Evolutionary conservation across 768 basidiomycete genomes (phyloP).

Genomic region (Lentinula sp.): DNA sequence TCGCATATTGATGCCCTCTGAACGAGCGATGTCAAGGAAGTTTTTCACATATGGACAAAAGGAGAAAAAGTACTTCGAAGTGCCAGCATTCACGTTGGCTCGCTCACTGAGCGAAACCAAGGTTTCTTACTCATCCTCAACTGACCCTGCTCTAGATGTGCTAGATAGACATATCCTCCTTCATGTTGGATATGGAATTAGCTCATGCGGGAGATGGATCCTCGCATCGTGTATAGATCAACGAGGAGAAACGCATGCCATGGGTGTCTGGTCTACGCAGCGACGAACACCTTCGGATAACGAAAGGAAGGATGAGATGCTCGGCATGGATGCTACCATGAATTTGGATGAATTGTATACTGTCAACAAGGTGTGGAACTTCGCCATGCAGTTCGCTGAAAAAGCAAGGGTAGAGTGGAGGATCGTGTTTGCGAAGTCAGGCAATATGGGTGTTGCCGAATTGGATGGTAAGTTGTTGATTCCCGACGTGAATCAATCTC

Average conservation of each 20-base stretch:
- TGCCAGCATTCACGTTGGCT: conserved; percentile 60
- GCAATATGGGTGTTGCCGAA: conserved; percentile 52
- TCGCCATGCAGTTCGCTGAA: conserved; percentile 54
- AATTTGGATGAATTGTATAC: conserved; percentile 39
- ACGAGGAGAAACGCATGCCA: conserved; percentile 67
- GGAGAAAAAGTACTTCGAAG: conserved; percentile 49
- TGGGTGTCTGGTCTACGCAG: conserved; percentile 62
- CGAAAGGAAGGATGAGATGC: conserved; percentile 22
- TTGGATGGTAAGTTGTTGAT: conserved; percentile 48
- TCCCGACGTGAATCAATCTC: conserved; percentile 4
- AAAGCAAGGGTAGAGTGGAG: conserved; percentile 77
- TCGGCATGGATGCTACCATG: conserved; percentile 20
- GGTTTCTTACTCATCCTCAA: conserved; percentile 30
- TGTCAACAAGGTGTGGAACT: conserved; percentile 64
- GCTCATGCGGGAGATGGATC: conserved; percentile 70
- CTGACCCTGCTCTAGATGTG: conserved; percentile 40
- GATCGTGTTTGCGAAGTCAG: conserved; percentile 65
- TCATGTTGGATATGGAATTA: conserved; percentile 70
- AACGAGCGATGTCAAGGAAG: conserved; percentile 52
- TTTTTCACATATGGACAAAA: conserved; percentile 34
- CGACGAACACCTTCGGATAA: conserved; percentile 19
- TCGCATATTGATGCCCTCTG: conserved; percentile 54
- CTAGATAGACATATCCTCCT: conserved; percentile 56
- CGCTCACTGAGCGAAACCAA: conserved; percentile 29
- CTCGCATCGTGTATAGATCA: conserved; percentile 72